Evolutionary conservation across 176 grass and related monocot species (phyloP).

Genomic region (Triticum dicoccoides): DNA sequence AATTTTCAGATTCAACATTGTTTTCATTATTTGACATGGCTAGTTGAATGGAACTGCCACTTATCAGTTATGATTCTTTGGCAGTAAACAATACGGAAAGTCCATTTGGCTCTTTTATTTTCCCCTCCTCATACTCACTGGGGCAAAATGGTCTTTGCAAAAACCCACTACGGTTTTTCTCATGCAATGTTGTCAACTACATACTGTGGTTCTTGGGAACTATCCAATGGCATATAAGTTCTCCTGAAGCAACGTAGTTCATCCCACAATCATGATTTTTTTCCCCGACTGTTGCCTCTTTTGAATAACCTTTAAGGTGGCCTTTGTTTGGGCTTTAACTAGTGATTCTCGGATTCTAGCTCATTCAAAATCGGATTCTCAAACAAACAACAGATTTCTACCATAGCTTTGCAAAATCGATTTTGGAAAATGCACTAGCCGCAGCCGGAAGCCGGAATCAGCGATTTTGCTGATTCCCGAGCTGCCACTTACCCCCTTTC

Average conservation of each 20-base stretch:
- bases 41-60: neutral
- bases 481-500: no score
- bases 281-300: neutral
- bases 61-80: neutral
- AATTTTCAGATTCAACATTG: neutral
- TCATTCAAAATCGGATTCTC: no score
- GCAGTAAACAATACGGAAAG: neutral
- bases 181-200: neutral
- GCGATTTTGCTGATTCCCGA: no score
- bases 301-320: neutral
- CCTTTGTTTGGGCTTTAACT: no score
- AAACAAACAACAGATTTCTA: no score
- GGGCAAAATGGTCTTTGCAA: neutral
- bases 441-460: no score
- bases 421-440: no score
- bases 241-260: neutral
- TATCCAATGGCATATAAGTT: neutral
- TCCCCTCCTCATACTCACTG: neutral
- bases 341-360: no score
- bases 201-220: neutral
- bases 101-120: neutral
- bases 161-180: neutral
- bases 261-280: neutral
- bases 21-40: neutral
- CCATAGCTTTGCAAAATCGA: no score